These are phyloP conservation scores for Groenewaldozyma sp. DNA, from an alignment of 1,139 yeast species.

Conservation along the genomic window DNA sequence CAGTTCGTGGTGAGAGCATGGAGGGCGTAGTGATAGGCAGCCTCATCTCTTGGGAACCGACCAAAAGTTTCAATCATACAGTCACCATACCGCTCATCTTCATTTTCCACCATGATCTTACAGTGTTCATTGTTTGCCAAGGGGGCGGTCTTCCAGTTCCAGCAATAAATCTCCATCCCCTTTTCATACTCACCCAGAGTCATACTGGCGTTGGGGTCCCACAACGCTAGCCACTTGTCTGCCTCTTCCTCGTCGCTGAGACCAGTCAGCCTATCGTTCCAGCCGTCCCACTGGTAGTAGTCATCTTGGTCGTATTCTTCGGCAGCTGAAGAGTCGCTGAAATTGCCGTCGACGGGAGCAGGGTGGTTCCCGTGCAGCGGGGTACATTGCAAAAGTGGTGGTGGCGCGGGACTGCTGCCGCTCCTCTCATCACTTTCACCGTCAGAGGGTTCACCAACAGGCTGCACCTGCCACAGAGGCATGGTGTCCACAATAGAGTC, in stretches of 20 bases:
- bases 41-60: conserved; percentile 2
- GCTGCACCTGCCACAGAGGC: no score
- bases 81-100: neutral
- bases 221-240: conserved; percentile 1
- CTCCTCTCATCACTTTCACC: no score
- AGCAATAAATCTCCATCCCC: conserved; percentile 2
- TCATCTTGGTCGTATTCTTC: conserved; percentile 1
- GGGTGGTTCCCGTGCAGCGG: no score
- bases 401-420: no score
- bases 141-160: conserved; percentile 1
- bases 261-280: neutral
- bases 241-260: neutral
- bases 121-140: conserved; percentile 1
- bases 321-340: neutral
- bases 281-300: neutral
- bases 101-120: neutral
- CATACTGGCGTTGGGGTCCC: neutral
- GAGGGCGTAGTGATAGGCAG: neutral
- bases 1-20: neutral
- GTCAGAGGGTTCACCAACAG: no score
- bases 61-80: conserved; percentile 1
- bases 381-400: no score
- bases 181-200: conserved; percentile 2
- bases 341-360: neutral
- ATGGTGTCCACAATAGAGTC: no score